Percentiles rank a stretch among this genome's conserved stretches.
phyloP scores from a whole-genome alignment of 2,329 filamentous ascomycete species.

The Colletotrichum chlorophyti region DNA sequence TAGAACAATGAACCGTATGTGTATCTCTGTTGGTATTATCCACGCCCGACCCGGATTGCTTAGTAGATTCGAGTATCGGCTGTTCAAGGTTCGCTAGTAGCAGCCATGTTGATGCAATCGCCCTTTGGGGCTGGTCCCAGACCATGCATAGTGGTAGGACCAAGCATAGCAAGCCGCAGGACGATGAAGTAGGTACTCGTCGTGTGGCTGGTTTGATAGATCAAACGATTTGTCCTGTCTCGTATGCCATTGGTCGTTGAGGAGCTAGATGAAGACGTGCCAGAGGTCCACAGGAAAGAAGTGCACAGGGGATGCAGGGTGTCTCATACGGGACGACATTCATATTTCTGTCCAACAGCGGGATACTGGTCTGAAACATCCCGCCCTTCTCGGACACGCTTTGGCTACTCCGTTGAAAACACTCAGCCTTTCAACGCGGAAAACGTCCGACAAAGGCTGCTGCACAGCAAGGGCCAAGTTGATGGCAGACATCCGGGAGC shows the following conservation, averaged over 20 bases:
- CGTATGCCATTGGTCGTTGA: too few relatives aligned
- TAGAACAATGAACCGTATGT: too few relatives aligned
- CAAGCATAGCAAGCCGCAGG: neutral
- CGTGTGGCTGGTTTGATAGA: neutral
- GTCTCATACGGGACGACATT: neutral
- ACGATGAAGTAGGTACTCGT: slow-evolving; percentile 15
- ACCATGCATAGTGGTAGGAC: neutral
- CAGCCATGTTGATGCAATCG: slow-evolving; percentile 12
- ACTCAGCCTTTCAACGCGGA: neutral
- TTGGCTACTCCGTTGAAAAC: too few relatives aligned
- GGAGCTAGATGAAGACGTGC: neutral
- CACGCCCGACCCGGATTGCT: neutral
- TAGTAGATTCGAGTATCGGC: neutral
- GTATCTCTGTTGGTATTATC: too few relatives aligned
- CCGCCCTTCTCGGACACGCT: too few relatives aligned
- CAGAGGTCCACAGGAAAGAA: neutral
- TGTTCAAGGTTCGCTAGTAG: too few relatives aligned
- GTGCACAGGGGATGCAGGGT: neutral
- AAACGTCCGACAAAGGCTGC: neutral
- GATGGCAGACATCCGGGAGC: too few relatives aligned
- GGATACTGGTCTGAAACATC: neutral
- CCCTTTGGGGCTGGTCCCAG: neutral
- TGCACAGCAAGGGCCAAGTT: neutral
- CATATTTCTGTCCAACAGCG: neutral
- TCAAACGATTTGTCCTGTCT: too few relatives aligned